Conservation (phyloP, 2,329 filamentous ascomycete species). For the Dothistroma pini region DNA sequence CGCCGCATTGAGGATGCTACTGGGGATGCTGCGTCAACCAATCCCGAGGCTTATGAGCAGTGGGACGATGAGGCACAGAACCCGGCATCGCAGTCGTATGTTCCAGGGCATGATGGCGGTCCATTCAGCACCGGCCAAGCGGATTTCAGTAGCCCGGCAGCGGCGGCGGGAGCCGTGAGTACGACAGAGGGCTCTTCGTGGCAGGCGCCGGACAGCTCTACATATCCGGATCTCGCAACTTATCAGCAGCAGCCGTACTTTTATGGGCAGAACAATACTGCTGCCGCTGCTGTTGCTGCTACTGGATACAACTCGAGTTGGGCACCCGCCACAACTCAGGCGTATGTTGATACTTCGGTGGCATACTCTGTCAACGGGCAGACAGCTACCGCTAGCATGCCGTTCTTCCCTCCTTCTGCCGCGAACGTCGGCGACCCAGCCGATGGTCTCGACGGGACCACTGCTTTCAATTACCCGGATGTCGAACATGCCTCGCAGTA, state of each 20-base stretch:
- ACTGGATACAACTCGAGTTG: conserved; percentile 26
- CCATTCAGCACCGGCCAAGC: background rate
- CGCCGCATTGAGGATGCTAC: conserved; percentile 6
- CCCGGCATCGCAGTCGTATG: background rate
- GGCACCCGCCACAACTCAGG: conserved; percentile 16
- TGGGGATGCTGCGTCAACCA: background rate
- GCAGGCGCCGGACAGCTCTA: conserved; percentile 15
- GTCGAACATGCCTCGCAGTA: conserved; percentile 15
- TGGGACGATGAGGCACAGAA: conserved; percentile 7
- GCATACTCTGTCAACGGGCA: conserved; percentile 14
- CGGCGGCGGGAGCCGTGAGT: conserved; percentile 10
- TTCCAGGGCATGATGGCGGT: conserved; percentile 7
- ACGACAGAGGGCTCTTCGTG: conserved; percentile 14
- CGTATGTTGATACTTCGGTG: conserved; percentile 6
- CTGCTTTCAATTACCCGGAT: conserved; percentile 10
- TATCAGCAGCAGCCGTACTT: conserved; percentile 32
- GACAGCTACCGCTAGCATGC: conserved; percentile 17
- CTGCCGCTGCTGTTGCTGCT: conserved; percentile 15
- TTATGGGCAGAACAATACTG: conserved; percentile 24
- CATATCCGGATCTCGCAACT: conserved; percentile 26
- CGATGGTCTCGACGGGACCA: conserved; percentile 11
- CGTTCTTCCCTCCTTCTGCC: conserved; percentile 20
- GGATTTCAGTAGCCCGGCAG: conserved; percentile 1
- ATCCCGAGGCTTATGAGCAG: background rate
- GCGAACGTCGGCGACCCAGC: conserved; percentile 7